phyloP scores from a whole-genome alignment of 192 early-diverging fungal species.

The Lunasporangiospora selenospora region DNA sequence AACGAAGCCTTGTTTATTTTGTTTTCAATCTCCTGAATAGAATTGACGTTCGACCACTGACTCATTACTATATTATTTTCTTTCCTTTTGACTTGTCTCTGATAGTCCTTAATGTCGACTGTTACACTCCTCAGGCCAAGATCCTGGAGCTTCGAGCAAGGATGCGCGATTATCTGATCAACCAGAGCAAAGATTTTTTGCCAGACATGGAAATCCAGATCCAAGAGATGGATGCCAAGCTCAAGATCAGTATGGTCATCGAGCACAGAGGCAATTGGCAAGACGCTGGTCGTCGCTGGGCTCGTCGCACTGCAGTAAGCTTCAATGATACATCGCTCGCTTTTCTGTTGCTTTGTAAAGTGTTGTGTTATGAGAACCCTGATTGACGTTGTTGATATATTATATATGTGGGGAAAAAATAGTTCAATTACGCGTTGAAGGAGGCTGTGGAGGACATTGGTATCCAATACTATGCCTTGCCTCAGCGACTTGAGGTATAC shows the following conservation, averaged over 20 bases:
- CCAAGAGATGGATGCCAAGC: conserved; percentile 64
- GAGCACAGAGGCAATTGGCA: conserved; percentile 86
- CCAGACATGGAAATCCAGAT: conserved; percentile 65
- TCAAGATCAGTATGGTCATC: conserved; percentile 70
- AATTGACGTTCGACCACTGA: too few relatives aligned
- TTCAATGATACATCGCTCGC: too few relatives aligned
- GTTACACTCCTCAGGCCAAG: conserved; percentile 73
- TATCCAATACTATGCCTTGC: conserved; percentile 36
- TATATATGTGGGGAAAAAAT: too few relatives aligned
- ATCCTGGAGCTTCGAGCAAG: conserved; percentile 67
- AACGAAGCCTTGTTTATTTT: background rate
- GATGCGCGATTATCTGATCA: conserved; percentile 68
- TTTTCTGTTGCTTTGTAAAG: too few relatives aligned
- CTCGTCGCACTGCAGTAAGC: conserved; percentile 31
- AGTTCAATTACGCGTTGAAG: conserved; percentile 44
- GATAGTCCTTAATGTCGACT: conserved; percentile 62
- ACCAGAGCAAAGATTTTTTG: conserved; percentile 60
- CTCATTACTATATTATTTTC: too few relatives aligned
- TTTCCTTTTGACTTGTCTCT: background rate
- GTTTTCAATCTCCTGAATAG: background rate
- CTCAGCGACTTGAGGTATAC: conserved; percentile 33
- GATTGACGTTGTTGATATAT: too few relatives aligned
- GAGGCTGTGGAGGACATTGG: conserved; percentile 45
- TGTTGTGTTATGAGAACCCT: too few relatives aligned
- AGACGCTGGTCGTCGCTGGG: conserved; percentile 60